A percentile compares a stretch with the other conserved stretches of the same genome.
Evolutionary conservation across 176 grass and related monocot genomes (phyloP).

Genomic region (Lolium multiflorum): DNA sequence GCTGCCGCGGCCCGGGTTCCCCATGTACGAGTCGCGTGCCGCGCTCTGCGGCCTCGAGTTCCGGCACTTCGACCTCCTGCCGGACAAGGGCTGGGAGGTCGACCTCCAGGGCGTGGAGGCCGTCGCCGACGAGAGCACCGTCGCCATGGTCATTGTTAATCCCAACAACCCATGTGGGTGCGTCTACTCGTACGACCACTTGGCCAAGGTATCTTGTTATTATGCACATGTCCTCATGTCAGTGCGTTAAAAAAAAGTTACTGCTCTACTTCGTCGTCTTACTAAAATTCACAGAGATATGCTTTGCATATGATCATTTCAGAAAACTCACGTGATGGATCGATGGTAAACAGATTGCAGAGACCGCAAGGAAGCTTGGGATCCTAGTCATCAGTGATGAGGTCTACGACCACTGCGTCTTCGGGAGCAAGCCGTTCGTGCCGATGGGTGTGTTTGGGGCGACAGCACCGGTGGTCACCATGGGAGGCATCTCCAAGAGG

Average conservation of each 20-base stretch:
- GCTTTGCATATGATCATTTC: no score
- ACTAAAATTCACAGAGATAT: not conserved
- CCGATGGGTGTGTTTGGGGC: conserved; percentile 62
- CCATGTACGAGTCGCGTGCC: conserved; percentile 42
- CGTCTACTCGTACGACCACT: conserved; percentile 55
- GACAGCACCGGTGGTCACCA: conserved; percentile 69
- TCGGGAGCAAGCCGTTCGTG: no score
- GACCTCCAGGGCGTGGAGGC: conserved; percentile 57
- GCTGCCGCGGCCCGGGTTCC: conserved; percentile 53
- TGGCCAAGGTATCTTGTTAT: conserved; percentile 47
- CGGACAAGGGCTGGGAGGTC: conserved; percentile 57
- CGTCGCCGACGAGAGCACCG: conserved; percentile 57
- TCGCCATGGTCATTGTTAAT: conserved; percentile 1
- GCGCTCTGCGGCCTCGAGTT: conserved; percentile 42
- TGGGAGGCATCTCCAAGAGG: conserved; percentile 83
- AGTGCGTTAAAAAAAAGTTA: no score
- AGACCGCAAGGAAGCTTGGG: conserved; percentile 66
- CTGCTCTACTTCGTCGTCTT: not conserved
- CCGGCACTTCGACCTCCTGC: not conserved
- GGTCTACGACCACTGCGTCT: no score
- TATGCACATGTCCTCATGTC: not conserved
- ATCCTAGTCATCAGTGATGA: conserved; percentile 54
- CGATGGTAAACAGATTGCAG: conserved; percentile 53
- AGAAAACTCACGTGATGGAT: no score
- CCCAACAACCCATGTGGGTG: not conserved